Percentiles rank a stretch among this genome's conserved stretches.
Evolutionary conservation across 306 rosid species (phyloP).

Genomic region (Quercus gilva): DNA sequence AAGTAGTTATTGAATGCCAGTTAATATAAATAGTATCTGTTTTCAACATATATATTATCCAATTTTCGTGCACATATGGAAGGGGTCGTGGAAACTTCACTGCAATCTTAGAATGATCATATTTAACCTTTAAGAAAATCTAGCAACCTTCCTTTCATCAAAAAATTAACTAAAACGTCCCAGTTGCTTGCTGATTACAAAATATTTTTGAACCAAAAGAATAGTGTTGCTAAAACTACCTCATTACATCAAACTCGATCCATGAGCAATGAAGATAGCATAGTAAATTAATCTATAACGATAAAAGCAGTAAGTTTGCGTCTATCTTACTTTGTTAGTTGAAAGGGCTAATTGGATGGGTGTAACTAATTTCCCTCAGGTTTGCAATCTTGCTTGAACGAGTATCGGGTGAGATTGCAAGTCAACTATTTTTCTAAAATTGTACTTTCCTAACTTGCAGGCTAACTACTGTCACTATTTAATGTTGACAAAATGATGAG

Average conservation of each 20-base stretch:
- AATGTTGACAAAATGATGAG: not conserved
- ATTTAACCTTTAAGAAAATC: not conserved
- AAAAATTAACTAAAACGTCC: not conserved
- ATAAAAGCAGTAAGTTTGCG: not conserved
- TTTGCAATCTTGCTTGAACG: too few relatives aligned
- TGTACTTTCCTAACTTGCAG: too few relatives aligned
- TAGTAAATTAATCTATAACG: not conserved
- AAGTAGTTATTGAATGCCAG: not conserved
- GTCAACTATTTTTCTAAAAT: too few relatives aligned
- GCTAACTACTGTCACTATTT: not conserved
- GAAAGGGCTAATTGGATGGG: constrained; percentile 2
- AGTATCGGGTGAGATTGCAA: too few relatives aligned
- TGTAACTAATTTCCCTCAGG: too few relatives aligned
- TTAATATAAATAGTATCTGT: not conserved
- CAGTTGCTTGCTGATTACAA: not conserved
- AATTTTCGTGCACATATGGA: not conserved
- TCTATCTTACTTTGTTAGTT: constrained; percentile 51
- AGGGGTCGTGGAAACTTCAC: not conserved
- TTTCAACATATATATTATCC: not conserved
- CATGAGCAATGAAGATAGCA: not conserved
- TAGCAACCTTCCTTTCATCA: not conserved
- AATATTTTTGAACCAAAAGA: not conserved
- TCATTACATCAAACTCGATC: not conserved
- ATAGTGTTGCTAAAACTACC: not conserved
- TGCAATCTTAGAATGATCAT: not conserved